Evolutionary conservation across 2,329 filamentous ascomycete species (phyloP).

Genomic region (Fusarium globosum): DNA sequence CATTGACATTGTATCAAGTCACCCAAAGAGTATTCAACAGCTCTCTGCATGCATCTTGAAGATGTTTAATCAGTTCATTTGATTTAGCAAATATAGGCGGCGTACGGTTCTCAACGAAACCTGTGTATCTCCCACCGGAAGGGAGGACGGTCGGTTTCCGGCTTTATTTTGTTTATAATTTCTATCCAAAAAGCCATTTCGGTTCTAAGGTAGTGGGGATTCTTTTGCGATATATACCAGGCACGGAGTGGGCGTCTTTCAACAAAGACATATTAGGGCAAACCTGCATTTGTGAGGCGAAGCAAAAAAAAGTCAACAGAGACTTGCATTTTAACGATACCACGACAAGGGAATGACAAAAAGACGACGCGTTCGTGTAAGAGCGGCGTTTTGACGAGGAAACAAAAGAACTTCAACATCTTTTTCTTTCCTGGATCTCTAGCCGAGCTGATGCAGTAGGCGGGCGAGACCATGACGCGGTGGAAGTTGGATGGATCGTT

Average conservation of each 20-base stretch:
- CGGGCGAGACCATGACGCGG: conserved; percentile 40
- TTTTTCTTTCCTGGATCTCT: conserved; percentile 57
- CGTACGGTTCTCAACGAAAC: conserved; percentile 62
- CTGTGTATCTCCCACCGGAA: conserved; percentile 51
- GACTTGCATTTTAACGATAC: conserved; percentile 57
- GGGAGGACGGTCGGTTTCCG: conserved; percentile 51
- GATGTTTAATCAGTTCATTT: conserved; percentile 54
- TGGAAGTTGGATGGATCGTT: conserved; percentile 34
- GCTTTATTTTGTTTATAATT: conserved; percentile 48
- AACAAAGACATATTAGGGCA: conserved; percentile 56
- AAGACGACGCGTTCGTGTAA: conserved; percentile 48
- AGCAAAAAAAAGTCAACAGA: conserved; percentile 48
- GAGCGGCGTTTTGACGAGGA: conserved; percentile 56
- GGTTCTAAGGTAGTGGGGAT: conserved; percentile 42
- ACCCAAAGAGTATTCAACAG: conserved; percentile 56
- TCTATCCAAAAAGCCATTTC: conserved; percentile 36
- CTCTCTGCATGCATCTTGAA: conserved; percentile 49
- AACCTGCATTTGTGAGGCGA: conserved; percentile 54
- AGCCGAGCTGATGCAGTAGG: conserved; percentile 54
- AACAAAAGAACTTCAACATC: conserved; percentile 62
- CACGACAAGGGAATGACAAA: conserved; percentile 48
- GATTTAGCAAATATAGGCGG: conserved; percentile 52
- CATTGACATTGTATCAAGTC: conserved; percentile 26
- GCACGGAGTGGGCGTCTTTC: conserved; percentile 58
- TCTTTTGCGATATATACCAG: conserved; percentile 51